Base-by-base conservation (phyloP, 306 rosid species). In the Acmispon strigosus region DNA sequence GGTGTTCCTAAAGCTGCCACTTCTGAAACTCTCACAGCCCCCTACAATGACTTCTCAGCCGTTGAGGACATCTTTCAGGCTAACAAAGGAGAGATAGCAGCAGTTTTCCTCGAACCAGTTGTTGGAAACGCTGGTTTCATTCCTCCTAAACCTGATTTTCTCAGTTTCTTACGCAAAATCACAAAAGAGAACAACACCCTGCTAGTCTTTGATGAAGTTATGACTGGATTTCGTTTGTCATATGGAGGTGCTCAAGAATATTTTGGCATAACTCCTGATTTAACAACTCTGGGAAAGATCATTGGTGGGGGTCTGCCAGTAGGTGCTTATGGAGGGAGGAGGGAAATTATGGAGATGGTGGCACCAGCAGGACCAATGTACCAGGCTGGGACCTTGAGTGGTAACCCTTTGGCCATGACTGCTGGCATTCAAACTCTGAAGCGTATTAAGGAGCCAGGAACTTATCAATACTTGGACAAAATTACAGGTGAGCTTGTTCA, bases 351-450 rank as follows among this genome's bases (percentile, higher is more conserved):
- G 99, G 86, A 94, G 74, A 87, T 86, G 91, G 96, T 94, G 76
- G 99, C 97, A 10, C 97, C 97, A 0, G 95, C 99, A 10, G 93
- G 97, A 58, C 99, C 99, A 0, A 86, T 94, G 96, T 94, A 94
- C 82, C 97, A 89, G 75, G 97, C 96, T 8, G 97, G 99, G 72
- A 91, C 97, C 74, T 70, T 94, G 82, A 94, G 96, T 7, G 97
- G 97, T 14, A 94, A 94, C 66, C 97, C 99, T 29, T 84, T 94
- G 78, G 99, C 99, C 73, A 94, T 94, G 99, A 94, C 96, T 10
- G 97, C 99, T 0, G 99, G 97, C 9, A 94, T 89, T 65, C 91
- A 94, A 29, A 91, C 99, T 22, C 88, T 94, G 20, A 83, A 83
- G 89, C 90, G 91, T 27, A 74, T 94, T 60, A 82, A 86, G 89